A percentile compares a stretch with the other conserved stretches of the same genome.
Conservation (phyloP, 2,329 filamentous ascomycete genomes). For the Colletotrichum sp. region DNA sequence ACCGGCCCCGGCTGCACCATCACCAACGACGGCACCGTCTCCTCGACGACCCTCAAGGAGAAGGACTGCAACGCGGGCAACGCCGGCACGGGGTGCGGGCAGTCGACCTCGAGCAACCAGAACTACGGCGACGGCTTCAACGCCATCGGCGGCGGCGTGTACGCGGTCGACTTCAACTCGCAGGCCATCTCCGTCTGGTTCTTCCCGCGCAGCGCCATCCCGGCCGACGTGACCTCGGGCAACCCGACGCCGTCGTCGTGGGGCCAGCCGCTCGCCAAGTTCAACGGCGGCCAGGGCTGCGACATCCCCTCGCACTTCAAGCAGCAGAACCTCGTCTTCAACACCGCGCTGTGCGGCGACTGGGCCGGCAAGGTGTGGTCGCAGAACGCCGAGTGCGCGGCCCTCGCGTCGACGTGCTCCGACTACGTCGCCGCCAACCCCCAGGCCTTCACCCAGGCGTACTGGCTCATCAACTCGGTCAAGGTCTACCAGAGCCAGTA, state of each 20-base stretch:
- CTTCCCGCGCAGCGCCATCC: conserved; percentile 73
- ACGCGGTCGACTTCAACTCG: conserved; percentile 78
- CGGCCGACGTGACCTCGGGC: conserved; percentile 63
- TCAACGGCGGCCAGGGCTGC: conserved; percentile 70
- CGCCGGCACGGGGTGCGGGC: conserved; percentile 64
- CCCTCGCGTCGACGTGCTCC: conserved; percentile 68
- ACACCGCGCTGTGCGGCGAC: conserved; percentile 86
- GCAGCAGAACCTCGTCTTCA: conserved; percentile 77
- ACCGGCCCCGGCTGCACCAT: conserved; percentile 67
- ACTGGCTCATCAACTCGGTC: conserved; percentile 78
- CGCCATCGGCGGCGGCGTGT: conserved; percentile 70
- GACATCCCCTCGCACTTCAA: conserved; percentile 74
- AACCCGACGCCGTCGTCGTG: conserved; percentile 71
- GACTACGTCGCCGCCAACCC: conserved; percentile 77
- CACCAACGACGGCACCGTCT: conserved; percentile 49
- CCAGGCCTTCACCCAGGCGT: conserved; percentile 71
- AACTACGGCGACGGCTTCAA: conserved; percentile 78
- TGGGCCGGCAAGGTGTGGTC: conserved; percentile 81
- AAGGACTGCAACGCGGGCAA: conserved; percentile 62
- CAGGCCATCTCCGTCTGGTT: conserved; percentile 79
- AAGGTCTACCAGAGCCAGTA: conserved; percentile 59
- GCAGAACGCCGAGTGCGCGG: conserved; percentile 59
- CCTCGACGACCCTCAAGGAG: conserved; percentile 49
- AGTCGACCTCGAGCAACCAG: conserved; percentile 53
- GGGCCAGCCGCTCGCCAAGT: conserved; percentile 72